phyloP scores from a whole-genome alignment of 805 yeast species.

The Tetrapisispora arboricola region DNA sequence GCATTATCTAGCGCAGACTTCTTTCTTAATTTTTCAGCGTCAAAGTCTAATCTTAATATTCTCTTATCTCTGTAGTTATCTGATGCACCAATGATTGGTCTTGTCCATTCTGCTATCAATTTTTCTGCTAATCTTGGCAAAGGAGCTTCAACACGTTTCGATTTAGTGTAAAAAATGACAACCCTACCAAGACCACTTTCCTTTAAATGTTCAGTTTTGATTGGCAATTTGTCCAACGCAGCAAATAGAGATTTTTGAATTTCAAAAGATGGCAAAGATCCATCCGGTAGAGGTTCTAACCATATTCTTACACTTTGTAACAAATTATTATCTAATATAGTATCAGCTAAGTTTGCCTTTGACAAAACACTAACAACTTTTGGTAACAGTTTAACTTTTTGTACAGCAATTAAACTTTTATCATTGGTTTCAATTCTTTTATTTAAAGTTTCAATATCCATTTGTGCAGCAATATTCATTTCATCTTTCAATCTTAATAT shows the following conservation, averaged over 20 bases:
- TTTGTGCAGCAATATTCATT: slow-evolving; percentile 82
- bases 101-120: slow-evolving; percentile 93
- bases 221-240: slow-evolving; percentile 70
- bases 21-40: slow-evolving; percentile 40
- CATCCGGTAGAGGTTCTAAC: slow-evolving; percentile 98
- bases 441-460: slow-evolving; percentile 48
- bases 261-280: slow-evolving; percentile 93
- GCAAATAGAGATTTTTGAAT: slow-evolving; percentile 80
- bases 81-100: slow-evolving; percentile 93
- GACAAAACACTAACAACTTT: slow-evolving; percentile 67
- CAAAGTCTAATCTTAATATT: slow-evolving; percentile 59
- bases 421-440: slow-evolving; percentile 34
- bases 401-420: slow-evolving; percentile 34
- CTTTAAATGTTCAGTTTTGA: slow-evolving; percentile 88
- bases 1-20: slow-evolving; percentile 28
- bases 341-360: slow-evolving; percentile 79
- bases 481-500: slow-evolving; percentile 71
- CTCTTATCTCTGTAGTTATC: slow-evolving; percentile 87
- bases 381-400: slow-evolving; percentile 67
- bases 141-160: slow-evolving; percentile 77
- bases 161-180: slow-evolving; percentile 83
- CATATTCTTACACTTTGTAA: slow-evolving; percentile 90
- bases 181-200: slow-evolving; percentile 94
- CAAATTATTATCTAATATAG: slow-evolving; percentile 86
- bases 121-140: slow-evolving; percentile 84